Base-by-base conservation (phyloP, 441 rosid species). In the Aquilaria agallochum region DNA sequence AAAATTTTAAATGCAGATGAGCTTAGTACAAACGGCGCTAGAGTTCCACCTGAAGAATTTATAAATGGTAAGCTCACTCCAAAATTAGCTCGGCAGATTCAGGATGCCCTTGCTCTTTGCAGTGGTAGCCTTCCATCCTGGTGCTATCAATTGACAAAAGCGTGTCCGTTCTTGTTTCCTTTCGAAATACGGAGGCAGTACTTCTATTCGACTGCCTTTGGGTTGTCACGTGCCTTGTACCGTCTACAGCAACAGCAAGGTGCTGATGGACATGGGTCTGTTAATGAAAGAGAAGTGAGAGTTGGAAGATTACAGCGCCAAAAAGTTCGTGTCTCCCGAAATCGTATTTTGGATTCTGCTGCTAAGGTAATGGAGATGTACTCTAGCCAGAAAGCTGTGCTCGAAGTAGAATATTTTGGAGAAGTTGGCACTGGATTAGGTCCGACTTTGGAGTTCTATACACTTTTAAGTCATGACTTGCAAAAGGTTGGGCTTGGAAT, bases 161-260 rank as follows among this genome's bases (percentile, higher is more conserved):
- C 99, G 47, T 96, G 99, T 58, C 98, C 99, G 0, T 96, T 93
- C 72, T 80, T 96, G 78, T 96, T 96, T 78, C 99, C 98, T 46
- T 96, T 96, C 77, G 98, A 96, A 80, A 96, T 89, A 2, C 93
- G 98, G 13, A 75, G 98, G 53, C 98, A 96, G 67, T 96, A 91
- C 74, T 96, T 96, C 72, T 89, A 89, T 70, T 93, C 99, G 34
- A 96, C 99, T 71, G 98, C 98, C 66, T 96, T 96, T 81, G 99
- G 98, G 68, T 74, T 96, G 69, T 96, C 99, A 52, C 96, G 99
- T 66, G 99, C 99, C 12, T 78, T 96, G 69, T 79, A 85, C 72
- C 98, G 98, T 64, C 93, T 93, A 50, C 99, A 96, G 83, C 99
- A 96, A 87, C 97, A 89, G 75, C 99, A 96, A 80, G 97, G 99